Evolutionary conservation across 352 stramenopile genomes (phyloP).

Genomic region (Pythium periplocum): DNA sequence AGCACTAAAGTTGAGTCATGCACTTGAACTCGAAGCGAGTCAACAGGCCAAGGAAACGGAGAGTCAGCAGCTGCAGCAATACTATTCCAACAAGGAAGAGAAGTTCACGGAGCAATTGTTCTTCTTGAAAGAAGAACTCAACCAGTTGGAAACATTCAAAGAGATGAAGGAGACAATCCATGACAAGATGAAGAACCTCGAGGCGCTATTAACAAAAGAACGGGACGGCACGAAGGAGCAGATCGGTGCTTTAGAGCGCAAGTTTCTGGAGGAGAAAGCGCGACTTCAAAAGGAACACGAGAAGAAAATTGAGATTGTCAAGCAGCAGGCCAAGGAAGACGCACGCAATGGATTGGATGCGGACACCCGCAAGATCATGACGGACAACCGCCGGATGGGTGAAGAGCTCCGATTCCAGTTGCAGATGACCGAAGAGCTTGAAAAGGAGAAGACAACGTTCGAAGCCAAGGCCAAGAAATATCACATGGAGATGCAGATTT

Average conservation of each 20-base stretch:
- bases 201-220: slow-evolving; percentile 54
- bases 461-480: slow-evolving; percentile 49
- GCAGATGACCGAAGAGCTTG: slow-evolving; percentile 87
- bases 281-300: slow-evolving; percentile 82
- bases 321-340: slow-evolving; percentile 85
- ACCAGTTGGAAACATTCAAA: slow-evolving; percentile 58
- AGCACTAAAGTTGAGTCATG: slow-evolving; percentile 46
- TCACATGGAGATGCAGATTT: slow-evolving; percentile 70
- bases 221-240: slow-evolving; percentile 45
- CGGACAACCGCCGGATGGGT: slow-evolving; percentile 89
- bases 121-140: slow-evolving; percentile 59
- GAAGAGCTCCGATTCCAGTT: slow-evolving; percentile 92
- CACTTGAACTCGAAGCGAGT: slow-evolving; percentile 50
- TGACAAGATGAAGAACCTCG: slow-evolving; percentile 49
- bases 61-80: slow-evolving; percentile 39
- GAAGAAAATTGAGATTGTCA: slow-evolving; percentile 81
- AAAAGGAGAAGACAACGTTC: slow-evolving; percentile 74
- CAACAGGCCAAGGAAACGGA: slow-evolving; percentile 40
- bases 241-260: slow-evolving; percentile 71
- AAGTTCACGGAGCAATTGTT: slow-evolving; percentile 48
- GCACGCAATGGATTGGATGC: slow-evolving; percentile 86
- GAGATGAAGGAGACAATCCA: slow-evolving; percentile 66
- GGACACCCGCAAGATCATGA: slow-evolving; percentile 90
- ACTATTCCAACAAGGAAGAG: slow-evolving; percentile 43
- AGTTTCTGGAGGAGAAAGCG: slow-evolving; percentile 86